Evolutionary conservation across 2,329 filamentous ascomycete genomes (phyloP).

Genomic region (Ophiocordyceps sinensis): DNA sequence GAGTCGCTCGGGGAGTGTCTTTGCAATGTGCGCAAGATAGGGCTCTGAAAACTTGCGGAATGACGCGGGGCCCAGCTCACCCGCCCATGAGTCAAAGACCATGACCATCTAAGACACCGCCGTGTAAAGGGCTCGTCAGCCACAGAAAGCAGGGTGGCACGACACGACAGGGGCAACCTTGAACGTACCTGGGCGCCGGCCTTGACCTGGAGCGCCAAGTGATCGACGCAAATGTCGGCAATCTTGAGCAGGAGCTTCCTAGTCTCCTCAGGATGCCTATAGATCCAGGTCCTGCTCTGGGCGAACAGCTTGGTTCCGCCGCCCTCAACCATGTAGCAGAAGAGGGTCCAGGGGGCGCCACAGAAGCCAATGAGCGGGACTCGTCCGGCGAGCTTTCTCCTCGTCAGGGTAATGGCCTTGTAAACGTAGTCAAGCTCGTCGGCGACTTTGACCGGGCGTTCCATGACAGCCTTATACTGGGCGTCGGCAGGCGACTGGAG

Average conservation of each 20-base stretch:
- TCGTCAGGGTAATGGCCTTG: constrained; percentile 81
- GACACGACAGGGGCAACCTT: not conserved
- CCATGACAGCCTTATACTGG: constrained; percentile 68
- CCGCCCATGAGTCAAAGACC: constrained; percentile 97
- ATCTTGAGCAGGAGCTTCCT: constrained; percentile 82
- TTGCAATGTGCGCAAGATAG: constrained; percentile 71
- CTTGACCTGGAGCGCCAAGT: constrained; percentile 80
- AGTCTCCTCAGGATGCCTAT: constrained; percentile 67
- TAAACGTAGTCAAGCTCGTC: constrained; percentile 87
- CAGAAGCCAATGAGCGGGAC: constrained; percentile 95
- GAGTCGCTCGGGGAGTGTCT: constrained; percentile 62
- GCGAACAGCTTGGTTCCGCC: constrained; percentile 92
- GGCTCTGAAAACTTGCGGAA: constrained; percentile 81
- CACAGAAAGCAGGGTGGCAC: not conserved
- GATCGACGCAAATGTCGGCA: constrained; percentile 85
- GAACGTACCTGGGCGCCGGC: constrained; percentile 69
- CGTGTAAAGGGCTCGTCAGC: not conserved
- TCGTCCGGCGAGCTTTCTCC: constrained; percentile 72
- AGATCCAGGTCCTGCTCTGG: constrained; percentile 93
- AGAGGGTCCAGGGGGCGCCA: constrained; percentile 87
- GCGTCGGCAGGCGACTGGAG: constrained; percentile 64
- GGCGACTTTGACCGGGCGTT: constrained; percentile 67
- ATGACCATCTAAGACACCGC: constrained; percentile 53
- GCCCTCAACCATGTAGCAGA: constrained; percentile 99
- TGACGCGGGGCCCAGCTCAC: constrained; percentile 70